Base-by-base conservation (phyloP, 1,284 basidiomycete species). In the Leccinum fallax region DNA sequence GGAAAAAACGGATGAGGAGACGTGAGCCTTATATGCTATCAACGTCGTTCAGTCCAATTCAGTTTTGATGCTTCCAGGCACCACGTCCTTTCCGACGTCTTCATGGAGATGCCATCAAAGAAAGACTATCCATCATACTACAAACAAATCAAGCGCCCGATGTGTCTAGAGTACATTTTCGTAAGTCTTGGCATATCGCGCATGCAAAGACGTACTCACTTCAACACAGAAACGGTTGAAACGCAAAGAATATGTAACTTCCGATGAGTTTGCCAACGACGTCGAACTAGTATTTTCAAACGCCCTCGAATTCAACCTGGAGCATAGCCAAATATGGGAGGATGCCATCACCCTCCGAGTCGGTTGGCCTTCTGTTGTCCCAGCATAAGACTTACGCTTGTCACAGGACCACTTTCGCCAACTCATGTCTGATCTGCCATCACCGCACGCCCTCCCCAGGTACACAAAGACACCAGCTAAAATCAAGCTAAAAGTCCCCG, bases 211-310 rank as follows among this genome's bases (percentile, higher is more conserved):
- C 65, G n/a, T 62, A 63, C 38, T 66, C 26, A 66, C 24, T 2
- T 46, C 16, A 40, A 11, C 34, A 21, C 63, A 93, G 91, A 91
- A 88, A 85, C 84, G 81, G 53, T 78, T 93, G 65, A 91, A 92
- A 70, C 83, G 84, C 59, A 92, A 92, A 71, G 88, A 90, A 66
- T 93, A 93, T 67, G 66, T 71, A 32, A 81, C 81, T 1, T 78
- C 86, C 2, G 79, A 84, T 5, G 88, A 92, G 43, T 95, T 96
- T 71, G 90, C 90, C 57, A 85, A 85, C 32, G 95, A 97, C 66
- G 89, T 95, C 7, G 93, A 95, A 70, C 84, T 94, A 51, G 90
- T 97, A 53, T 97, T 95, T 77, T 85, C 86, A n/a, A 98, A 98
- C 73, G 95, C 95, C 3, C 82, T 94, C 74, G 77, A 83, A 57